phyloP scores from a whole-genome alignment of 1,284 basidiomycete species.

The Leccinum angustisporum region DNA sequence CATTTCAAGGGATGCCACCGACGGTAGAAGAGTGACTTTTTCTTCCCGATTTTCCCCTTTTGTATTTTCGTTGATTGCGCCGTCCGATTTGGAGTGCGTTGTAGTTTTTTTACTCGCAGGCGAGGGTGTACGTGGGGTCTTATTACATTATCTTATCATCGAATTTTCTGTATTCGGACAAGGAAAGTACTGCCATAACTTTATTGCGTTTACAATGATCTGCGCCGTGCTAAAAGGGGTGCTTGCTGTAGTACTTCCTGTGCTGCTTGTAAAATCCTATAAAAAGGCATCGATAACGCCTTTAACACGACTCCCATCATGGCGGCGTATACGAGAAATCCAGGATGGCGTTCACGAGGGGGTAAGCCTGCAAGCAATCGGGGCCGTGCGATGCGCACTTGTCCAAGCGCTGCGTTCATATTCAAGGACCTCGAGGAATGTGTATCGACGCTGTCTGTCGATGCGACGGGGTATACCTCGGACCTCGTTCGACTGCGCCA shows the following conservation, averaged over 20 bases:
- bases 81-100: neutral
- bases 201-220: constrained; percentile 9
- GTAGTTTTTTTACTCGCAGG: constrained; percentile 22
- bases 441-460: constrained; percentile 18
- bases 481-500: constrained; percentile 25
- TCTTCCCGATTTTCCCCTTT: neutral
- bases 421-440: constrained; percentile 27
- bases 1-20: constrained; percentile 28
- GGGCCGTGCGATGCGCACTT: neutral
- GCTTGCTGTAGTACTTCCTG: neutral
- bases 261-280: neutral
- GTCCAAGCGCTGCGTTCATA: constrained; percentile 14
- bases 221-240: neutral
- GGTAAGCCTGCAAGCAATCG: constrained; percentile 13
- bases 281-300: neutral
- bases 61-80: neutral
- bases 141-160: constrained; percentile 26
- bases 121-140: constrained; percentile 12
- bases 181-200: neutral
- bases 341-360: constrained; percentile 14
- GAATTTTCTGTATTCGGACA: constrained; percentile 15
- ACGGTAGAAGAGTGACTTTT: constrained; percentile 28
- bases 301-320: constrained; percentile 16
- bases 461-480: constrained; percentile 12
- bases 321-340: constrained; percentile 20